Conservation (phyloP, 257 asterid species). For the Penstemon barbatus region DNA sequence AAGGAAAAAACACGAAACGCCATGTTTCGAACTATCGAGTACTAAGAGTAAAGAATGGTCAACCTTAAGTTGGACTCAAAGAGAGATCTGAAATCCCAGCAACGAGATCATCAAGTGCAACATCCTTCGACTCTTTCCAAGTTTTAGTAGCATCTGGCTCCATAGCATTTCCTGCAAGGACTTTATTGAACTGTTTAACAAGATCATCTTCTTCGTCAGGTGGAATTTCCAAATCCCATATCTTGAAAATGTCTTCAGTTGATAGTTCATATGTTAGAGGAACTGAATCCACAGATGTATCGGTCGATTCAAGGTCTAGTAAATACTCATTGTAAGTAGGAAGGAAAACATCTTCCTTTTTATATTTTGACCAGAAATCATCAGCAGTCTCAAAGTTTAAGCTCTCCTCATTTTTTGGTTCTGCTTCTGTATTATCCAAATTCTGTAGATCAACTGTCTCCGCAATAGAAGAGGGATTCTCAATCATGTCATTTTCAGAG, state of each 20-base stretch:
- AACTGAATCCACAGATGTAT: conserved; percentile 34
- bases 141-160: conserved; percentile 32
- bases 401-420: conserved; percentile 17
- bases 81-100: conserved; percentile 59
- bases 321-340: conserved; percentile 52
- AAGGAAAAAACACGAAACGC: too few relatives aligned
- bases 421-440: conserved; percentile 26
- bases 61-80: conserved; percentile 30
- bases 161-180: conserved; percentile 27
- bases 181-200: conserved; percentile 37
- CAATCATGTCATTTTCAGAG: conserved; percentile 24
- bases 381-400: conserved; percentile 28
- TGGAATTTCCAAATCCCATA: conserved; percentile 45
- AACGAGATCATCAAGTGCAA: conserved; percentile 47
- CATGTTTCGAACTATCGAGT: too few relatives aligned
- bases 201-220: conserved; percentile 40
- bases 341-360: conserved; percentile 46
- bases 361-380: conserved; percentile 42
- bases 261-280: conserved; percentile 33
- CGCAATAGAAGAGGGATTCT: conserved; percentile 17
- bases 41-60: not conserved
- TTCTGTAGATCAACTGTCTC: conserved; percentile 18
- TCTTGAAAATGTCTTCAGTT: conserved; percentile 44
- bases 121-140: conserved; percentile 32
- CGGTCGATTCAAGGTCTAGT: conserved; percentile 33